Percentiles rank a stretch among this genome's conserved stretches.
Evolutionary conservation across 2,329 filamentous ascomycete genomes (phyloP).

Genomic region (Trichoderma breve): DNA sequence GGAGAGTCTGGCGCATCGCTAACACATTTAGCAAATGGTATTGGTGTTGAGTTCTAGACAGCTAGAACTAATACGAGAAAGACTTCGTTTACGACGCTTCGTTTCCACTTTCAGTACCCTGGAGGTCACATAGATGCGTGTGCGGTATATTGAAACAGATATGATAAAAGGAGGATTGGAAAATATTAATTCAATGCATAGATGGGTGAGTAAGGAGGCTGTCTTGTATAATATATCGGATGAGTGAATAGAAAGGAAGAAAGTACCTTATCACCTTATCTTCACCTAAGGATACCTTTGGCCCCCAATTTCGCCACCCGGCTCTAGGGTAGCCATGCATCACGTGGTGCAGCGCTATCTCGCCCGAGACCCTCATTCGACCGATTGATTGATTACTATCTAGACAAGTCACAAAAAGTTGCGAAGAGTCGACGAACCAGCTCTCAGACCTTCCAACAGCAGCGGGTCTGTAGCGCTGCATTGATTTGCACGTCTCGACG

Average conservation of each 20-base stretch:
- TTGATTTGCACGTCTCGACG: constrained; percentile 9
- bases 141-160: no score
- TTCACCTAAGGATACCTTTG: background rate
- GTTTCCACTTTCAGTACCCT: no score
- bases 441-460: constrained; percentile 1
- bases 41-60: background rate
- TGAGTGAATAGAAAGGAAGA: no score
- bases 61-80: background rate
- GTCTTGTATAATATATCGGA: no score
- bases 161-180: no score
- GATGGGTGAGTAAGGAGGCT: no score
- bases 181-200: no score
- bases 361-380: background rate
- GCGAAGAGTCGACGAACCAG: constrained; percentile 8
- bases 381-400: background rate
- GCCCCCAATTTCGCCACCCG: background rate
- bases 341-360: background rate
- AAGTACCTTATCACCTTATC: background rate
- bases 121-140: no score
- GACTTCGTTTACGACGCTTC: no score
- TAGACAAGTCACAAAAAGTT: constrained; percentile 5
- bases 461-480: constrained; percentile 7
- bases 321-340: constrained; percentile 2
- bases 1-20: background rate
- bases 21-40: background rate